Conservation (phyloP, 2,329 filamentous ascomycete species). For the Fusarium haematococcum region DNA sequence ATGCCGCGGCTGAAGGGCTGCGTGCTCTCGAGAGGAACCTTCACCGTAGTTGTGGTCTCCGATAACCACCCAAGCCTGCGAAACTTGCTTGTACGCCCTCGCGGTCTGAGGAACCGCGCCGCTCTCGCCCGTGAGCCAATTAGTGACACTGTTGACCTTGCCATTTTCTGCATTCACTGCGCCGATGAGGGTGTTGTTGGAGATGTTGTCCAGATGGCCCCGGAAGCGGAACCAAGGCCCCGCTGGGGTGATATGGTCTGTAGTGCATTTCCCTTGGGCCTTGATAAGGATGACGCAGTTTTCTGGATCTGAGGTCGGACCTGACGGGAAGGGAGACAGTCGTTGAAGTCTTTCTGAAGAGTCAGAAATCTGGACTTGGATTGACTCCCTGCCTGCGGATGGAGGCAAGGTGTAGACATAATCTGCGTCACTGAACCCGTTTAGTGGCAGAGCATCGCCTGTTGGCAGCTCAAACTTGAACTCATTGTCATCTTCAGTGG, state of each 20-base stretch:
- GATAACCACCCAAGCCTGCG: background rate
- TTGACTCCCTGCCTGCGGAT: background rate
- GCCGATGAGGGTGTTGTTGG: background rate
- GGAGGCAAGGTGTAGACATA: background rate
- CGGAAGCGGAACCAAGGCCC: background rate
- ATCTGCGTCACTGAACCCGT: background rate
- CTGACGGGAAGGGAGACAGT: background rate
- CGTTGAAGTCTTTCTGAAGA: background rate
- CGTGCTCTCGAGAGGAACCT: background rate
- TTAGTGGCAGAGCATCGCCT: background rate
- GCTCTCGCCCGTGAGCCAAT: background rate
- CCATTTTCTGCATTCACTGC: background rate
- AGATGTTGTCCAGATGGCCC: background rate
- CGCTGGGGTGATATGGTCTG: too few species aligned
- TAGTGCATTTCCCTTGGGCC: too few species aligned
- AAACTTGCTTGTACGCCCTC: background rate
- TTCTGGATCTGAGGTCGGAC: background rate
- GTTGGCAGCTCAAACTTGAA: constrained; percentile 75
- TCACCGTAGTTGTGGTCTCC: background rate
- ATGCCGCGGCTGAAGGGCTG: background rate
- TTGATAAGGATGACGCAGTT: background rate
- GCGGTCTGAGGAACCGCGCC: background rate
- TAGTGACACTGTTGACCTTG: background rate
- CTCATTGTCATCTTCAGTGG: constrained; percentile 95
- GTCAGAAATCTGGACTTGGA: too few species aligned